Conservation (phyloP, 2,329 filamentous ascomycete genomes). For the Septoria petroselini region DNA sequence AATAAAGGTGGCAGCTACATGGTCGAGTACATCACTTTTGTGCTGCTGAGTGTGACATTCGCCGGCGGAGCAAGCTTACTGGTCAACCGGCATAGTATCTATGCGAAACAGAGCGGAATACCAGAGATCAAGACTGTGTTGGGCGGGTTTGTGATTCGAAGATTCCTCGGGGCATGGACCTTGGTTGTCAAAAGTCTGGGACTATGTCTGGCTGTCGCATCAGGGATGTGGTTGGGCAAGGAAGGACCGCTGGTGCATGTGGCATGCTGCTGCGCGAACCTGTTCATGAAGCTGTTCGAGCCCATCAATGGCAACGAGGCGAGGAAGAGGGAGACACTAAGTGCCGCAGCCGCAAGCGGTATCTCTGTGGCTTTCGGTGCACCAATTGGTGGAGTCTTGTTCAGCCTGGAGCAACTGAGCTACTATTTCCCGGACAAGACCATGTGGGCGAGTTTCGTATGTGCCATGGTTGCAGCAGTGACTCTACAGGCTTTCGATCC, state of each 20-base stretch:
- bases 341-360: constrained; percentile 84
- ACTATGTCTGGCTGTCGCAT: constrained; percentile 84
- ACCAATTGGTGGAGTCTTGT: constrained; percentile 89
- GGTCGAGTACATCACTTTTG: constrained; percentile 82
- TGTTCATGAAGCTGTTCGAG: constrained; percentile 86
- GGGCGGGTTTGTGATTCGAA: constrained; percentile 86
- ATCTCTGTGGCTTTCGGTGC: constrained; percentile 94
- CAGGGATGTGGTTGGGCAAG: constrained; percentile 94
- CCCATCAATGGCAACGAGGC: constrained; percentile 86
- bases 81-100: constrained; percentile 77
- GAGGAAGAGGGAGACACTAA: constrained; percentile 87
- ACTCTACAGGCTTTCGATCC: constrained; percentile 90
- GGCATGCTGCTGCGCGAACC: constrained; percentile 90
- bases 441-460: constrained; percentile 99
- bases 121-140: constrained; percentile 96
- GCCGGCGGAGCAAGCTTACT: constrained; percentile 73
- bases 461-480: constrained; percentile 96
- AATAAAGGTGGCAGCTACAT: constrained; percentile 71
- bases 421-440: constrained; percentile 99
- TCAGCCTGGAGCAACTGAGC: constrained; percentile 93
- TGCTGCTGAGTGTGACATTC: constrained; percentile 81
- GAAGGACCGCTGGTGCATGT: constrained; percentile 95
- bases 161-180: constrained; percentile 85
- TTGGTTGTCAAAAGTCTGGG: constrained; percentile 85
- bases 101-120: constrained; percentile 93